Evolutionary conservation across 768 basidiomycete genomes (phyloP).

Genomic region (Tricholoma saponaceum): DNA sequence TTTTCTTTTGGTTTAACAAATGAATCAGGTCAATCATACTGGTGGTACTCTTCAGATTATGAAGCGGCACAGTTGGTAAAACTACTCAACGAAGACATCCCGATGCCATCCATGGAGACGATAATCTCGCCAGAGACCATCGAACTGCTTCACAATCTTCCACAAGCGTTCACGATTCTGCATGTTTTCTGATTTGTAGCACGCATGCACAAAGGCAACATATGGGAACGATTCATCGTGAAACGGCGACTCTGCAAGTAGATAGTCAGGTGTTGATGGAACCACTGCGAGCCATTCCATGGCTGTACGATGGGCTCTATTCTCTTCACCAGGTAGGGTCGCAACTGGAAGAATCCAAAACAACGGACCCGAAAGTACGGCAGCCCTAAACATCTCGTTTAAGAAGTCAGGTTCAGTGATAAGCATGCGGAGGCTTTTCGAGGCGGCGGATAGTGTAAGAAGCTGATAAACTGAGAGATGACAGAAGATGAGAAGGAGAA

Average conservation of each 20-base stretch:
- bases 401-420: background rate
- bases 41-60: too few relatives aligned
- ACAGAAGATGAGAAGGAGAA: background rate
- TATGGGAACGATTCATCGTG: background rate
- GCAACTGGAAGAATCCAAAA: background rate
- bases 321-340: background rate
- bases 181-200: background rate
- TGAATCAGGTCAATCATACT: too few relatives aligned
- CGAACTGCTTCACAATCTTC: background rate
- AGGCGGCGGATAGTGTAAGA: background rate
- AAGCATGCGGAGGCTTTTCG: background rate
- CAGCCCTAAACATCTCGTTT: background rate
- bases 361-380: background rate
- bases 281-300: background rate
- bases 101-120: background rate
- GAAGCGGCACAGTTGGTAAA: too few relatives aligned
- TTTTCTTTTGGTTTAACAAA: too few relatives aligned
- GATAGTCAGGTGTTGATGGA: background rate
- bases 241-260: background rate
- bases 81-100: too few relatives aligned
- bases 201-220: background rate
- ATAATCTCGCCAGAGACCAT: background rate
- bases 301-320: background rate
- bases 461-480: background rate
- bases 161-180: background rate